Evolutionary conservation across 768 basidiomycete genomes (phyloP), one percentile per base, ranked within the genome.

Genomic region (Phanerochaete sordida): DNA sequence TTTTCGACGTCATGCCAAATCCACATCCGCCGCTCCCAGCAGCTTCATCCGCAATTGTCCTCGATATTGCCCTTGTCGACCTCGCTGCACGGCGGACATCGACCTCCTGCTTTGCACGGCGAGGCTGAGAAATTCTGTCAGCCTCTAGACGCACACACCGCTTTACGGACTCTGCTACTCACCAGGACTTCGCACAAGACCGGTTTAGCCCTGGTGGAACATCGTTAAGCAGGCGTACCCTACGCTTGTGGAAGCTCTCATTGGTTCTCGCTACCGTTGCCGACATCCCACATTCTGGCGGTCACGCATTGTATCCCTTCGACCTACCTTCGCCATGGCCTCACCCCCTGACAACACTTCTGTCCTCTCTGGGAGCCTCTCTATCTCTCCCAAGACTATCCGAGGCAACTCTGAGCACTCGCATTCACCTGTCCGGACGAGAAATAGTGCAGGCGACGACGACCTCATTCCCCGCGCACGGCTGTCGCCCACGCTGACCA

Each of bases 401-500:
- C 60, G 67, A 51, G 39, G 61, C 5, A 58, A 55, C 21, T 63
- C 67, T 15, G 64, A 65, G 33, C 63, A 62, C 43, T 66, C 66
- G 28, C 69, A 69, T 35, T 72, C 70, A 13, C 69, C 70, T 48
- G 64, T 72, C 15, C 62, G 70, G 13, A 65, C 50, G 35, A 64
- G 68, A 4, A 59, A 63, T 31, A 69, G 65, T 45, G 61, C 53
- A 23, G 57, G 60, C 28, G 65, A 64, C 62, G 70, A 70, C 33
- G 79, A 84, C 45, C 63, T 69, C 26, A 69, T 71, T 43, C 62
- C 75, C 5, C 79, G 76, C 1, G 70, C 80, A 50, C 80, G 86
- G 24, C 79, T 78, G 58, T 89, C 89, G 0, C 88, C 90, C 0
- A 84, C 84, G 2, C 72, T 88, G 16, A 70, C 74, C 0, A 82